These are phyloP conservation scores for Ophiocordyceps sinensis DNA, from an alignment of 2,329 filamentous ascomycete genomes.

Conservation along the genomic window DNA sequence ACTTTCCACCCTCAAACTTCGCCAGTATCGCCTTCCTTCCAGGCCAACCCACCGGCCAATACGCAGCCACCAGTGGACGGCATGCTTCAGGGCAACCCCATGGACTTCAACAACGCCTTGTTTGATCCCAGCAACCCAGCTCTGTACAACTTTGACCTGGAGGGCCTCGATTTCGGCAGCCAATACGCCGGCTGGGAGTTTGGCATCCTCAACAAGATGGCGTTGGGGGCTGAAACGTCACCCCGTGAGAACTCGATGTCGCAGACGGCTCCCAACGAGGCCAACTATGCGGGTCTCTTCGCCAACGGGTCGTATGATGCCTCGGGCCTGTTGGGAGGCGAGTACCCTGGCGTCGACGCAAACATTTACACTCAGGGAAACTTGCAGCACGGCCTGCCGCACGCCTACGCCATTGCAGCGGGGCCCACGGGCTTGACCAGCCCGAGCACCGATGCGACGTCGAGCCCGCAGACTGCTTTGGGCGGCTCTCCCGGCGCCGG, in stretches of 20 bases:
- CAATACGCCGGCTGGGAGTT: constrained; percentile 94
- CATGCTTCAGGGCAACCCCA: constrained; percentile 33
- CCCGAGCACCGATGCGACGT: constrained; percentile 48
- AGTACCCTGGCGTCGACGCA: constrained; percentile 38
- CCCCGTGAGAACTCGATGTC: constrained; percentile 47
- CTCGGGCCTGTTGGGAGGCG: constrained; percentile 29
- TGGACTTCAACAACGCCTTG: constrained; percentile 43
- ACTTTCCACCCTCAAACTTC: constrained; percentile 53
- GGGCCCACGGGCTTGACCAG: constrained; percentile 48
- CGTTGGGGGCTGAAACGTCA: constrained; percentile 56
- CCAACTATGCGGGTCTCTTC: constrained; percentile 31
- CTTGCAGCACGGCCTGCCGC: constrained; percentile 46
- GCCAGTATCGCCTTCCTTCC: constrained; percentile 61
- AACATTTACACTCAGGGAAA: constrained; percentile 41
- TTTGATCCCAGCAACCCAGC: constrained; percentile 89
- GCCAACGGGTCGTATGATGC: constrained; percentile 37
- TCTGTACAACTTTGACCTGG: constrained; percentile 89
- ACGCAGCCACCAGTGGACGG: constrained; percentile 31
- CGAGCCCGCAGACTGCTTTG: constrained; percentile 44
- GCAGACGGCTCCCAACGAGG: constrained; percentile 21
- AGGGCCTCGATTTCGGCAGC: constrained; percentile 78
- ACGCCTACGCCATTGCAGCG: constrained; percentile 50
- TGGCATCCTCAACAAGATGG: constrained; percentile 92
- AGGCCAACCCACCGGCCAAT: constrained; percentile 27
- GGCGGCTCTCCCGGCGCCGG: constrained; percentile 33